Conservation (phyloP, 1,139 yeast species). For the Saccharomyces hybrid region DNA sequence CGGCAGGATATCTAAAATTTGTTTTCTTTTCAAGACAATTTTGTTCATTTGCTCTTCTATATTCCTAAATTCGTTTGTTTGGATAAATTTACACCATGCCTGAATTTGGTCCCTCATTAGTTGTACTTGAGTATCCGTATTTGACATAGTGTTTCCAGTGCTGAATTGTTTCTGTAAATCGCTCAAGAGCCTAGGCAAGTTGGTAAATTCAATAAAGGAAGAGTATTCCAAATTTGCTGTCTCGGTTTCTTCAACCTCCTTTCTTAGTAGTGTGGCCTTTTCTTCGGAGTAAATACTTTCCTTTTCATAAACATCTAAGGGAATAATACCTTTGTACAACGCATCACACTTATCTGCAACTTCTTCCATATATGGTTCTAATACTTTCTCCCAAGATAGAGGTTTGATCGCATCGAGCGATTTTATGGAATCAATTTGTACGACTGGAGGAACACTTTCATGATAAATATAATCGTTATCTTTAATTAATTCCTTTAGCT, state of each 20-base stretch:
- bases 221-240: slow-evolving; percentile 71
- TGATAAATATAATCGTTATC: slow-evolving; percentile 91
- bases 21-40: slow-evolving; percentile 33
- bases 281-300: slow-evolving; percentile 84
- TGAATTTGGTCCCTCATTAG: slow-evolving; percentile 27
- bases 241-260: slow-evolving; percentile 66
- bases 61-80: slow-evolving; percentile 24
- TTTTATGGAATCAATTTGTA: slow-evolving; percentile 50
- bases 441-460: slow-evolving; percentile 57
- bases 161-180: slow-evolving; percentile 39
- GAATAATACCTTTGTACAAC: slow-evolving; percentile 72
- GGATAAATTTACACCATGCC: slow-evolving; percentile 25
- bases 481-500: slow-evolving; percentile 42
- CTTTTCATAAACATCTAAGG: slow-evolving; percentile 79
- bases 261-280: slow-evolving; percentile 68
- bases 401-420: slow-evolving; percentile 68
- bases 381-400: slow-evolving; percentile 28
- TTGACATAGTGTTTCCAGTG: slow-evolving; percentile 11
- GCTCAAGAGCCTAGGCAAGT: slow-evolving; percentile 60
- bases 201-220: slow-evolving; percentile 72
- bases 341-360: slow-evolving; percentile 45
- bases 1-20: slow-evolving; percentile 33
- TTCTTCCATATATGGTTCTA: slow-evolving; percentile 46
- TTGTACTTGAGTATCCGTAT: slow-evolving; percentile 15
- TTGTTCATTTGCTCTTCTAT: slow-evolving; percentile 24